These are phyloP conservation scores for Planoprotostelium fungivorum DNA, from an alignment of 78 protist genomes.

Conservation along the genomic window DNA sequence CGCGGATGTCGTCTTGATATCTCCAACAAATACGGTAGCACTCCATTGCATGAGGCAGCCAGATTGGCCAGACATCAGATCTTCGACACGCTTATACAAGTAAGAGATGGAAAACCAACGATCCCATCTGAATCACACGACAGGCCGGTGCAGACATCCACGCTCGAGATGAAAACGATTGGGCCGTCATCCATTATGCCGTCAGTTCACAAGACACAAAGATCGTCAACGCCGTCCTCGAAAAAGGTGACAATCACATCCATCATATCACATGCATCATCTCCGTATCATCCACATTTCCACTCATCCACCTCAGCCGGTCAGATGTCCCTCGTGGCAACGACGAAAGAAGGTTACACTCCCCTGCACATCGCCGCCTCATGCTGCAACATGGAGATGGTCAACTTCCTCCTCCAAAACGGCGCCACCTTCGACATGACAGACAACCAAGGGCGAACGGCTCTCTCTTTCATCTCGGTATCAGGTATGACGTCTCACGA, in stretches of 20 bases:
- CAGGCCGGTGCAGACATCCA: background rate
- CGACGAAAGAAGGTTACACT: background rate
- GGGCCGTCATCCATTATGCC: background rate
- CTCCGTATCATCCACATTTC: background rate
- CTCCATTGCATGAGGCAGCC: background rate
- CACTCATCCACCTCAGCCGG: background rate
- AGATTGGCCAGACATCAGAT: background rate
- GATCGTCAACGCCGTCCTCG: background rate
- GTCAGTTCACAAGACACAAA: background rate
- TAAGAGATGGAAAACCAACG: too few species aligned
- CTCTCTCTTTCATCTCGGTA: background rate
- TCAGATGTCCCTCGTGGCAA: too few species aligned
- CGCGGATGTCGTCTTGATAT: background rate
- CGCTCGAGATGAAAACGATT: background rate
- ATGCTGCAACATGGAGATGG: background rate
- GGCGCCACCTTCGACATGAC: background rate
- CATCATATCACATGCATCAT: background rate
- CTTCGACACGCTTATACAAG: background rate
- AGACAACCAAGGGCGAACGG: background rate
- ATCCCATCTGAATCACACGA: background rate
- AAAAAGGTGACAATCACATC: background rate
- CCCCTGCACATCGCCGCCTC: background rate
- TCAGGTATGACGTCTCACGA: too few species aligned
- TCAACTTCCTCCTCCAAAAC: background rate
- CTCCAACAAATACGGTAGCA: background rate